Percentiles rank a stretch among this genome's conserved stretches.
phyloP scores from a whole-genome alignment of 495 filamentous ascomycete genomes.

The Sabuloglossum arenarium region DNA sequence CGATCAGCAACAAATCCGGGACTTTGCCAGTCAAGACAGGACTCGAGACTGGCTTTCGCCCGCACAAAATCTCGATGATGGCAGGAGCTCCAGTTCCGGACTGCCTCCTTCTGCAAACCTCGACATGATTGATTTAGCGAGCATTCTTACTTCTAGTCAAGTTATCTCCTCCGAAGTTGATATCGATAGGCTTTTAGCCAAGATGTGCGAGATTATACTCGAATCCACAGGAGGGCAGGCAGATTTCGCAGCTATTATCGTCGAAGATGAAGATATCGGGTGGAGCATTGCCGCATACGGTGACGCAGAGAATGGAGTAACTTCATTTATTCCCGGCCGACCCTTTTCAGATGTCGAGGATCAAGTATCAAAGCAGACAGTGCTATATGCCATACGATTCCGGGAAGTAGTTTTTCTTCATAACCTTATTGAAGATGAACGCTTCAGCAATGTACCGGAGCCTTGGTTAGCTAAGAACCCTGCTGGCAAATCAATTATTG shows the following conservation, averaged over 20 bases:
- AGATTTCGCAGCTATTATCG: slow-evolving; percentile 57
- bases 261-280: slow-evolving; percentile 44
- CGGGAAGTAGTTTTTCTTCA: slow-evolving; percentile 66
- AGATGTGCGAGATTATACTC: slow-evolving; percentile 79
- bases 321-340: slow-evolving; percentile 37
- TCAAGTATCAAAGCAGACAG: slow-evolving; percentile 56
- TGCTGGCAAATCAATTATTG: slow-evolving; percentile 56
- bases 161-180: slow-evolving; percentile 77
- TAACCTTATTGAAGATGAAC: slow-evolving; percentile 64
- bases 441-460: slow-evolving; percentile 65
- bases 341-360: slow-evolving; percentile 40
- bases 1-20: slow-evolving; percentile 25
- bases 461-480: slow-evolving; percentile 47
- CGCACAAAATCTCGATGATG: slow-evolving; percentile 5
- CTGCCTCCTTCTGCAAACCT: slow-evolving; percentile 19
- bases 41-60: slow-evolving; percentile 39
- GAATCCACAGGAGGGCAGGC: slow-evolving; percentile 65
- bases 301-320: slow-evolving; percentile 43
- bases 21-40: slow-evolving; percentile 32
- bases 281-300: slow-evolving; percentile 67
- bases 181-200: slow-evolving; percentile 63
- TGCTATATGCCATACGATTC: slow-evolving; percentile 67
- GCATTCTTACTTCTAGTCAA: slow-evolving; percentile 73
- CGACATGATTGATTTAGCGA: slow-evolving; percentile 75
- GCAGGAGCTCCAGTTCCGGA: slow-evolving; percentile 25